Evolutionary conservation across 345 rosid genomes (phyloP).

Genomic region (Brassica rapa): DNA sequence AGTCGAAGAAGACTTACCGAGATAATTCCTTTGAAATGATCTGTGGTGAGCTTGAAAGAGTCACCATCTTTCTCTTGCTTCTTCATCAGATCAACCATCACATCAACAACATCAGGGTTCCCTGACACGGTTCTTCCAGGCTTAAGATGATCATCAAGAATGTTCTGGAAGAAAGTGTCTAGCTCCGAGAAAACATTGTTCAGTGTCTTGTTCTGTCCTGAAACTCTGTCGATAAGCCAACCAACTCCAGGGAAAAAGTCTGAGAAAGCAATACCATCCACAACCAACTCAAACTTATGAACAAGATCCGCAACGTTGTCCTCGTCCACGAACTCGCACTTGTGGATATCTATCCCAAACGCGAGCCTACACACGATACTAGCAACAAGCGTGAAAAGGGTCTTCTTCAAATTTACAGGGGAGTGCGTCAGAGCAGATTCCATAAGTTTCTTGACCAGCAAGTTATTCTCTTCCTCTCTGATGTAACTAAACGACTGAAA

Average conservation of each 20-base stretch:
- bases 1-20: conserved; percentile 22
- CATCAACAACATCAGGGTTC: conserved; percentile 38
- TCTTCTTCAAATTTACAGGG: conserved; percentile 36
- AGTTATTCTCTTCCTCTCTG: conserved; percentile 43
- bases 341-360: conserved; percentile 43
- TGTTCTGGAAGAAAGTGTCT: conserved; percentile 45
- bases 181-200: conserved; percentile 37
- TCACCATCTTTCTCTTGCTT: conserved; percentile 27
- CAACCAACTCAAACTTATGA: conserved; percentile 37
- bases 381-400: conserved; percentile 29
- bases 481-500: conserved; percentile 38
- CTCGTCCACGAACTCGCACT: conserved; percentile 16
- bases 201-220: conserved; percentile 34
- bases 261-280: conserved; percentile 31
- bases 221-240: conserved; percentile 45
- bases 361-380: conserved; percentile 45
- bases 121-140: conserved; percentile 30
- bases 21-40: conserved; percentile 39
- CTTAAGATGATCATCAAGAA: conserved; percentile 50
- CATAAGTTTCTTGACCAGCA: conserved; percentile 35
- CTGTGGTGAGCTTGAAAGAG: conserved; percentile 20
- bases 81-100: conserved; percentile 28
- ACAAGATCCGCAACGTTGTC: conserved; percentile 33
- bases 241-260: conserved; percentile 53
- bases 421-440: conserved; percentile 15